Percentiles rank a stretch among this genome's conserved stretches.
phyloP scores from a whole-genome alignment of 1,284 basidiomycete genomes.

The Sanghuangporus weigelae region DNA sequence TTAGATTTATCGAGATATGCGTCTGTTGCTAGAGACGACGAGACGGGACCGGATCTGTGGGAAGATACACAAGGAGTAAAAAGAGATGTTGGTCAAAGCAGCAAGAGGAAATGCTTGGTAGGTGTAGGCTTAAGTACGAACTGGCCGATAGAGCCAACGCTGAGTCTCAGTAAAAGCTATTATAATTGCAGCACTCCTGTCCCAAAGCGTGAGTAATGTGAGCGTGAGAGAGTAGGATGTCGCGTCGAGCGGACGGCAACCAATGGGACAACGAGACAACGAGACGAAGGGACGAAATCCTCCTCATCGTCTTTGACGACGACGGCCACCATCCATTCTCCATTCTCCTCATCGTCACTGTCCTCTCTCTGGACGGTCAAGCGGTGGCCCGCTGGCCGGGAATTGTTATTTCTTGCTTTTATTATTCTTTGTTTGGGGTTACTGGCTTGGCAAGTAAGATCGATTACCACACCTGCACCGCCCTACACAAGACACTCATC shows the following conservation, averaged over 20 bases:
- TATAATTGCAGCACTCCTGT: background rate
- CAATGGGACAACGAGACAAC: background rate
- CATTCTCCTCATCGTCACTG: background rate
- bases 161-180: background rate
- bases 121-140: no score
- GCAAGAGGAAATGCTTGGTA: no score
- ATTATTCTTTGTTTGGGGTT: background rate
- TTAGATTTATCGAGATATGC: no score
- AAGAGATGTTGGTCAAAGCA: no score
- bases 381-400: slow-evolving; percentile 4
- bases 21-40: no score
- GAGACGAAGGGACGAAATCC: background rate
- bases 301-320: background rate
- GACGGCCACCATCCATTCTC: background rate
- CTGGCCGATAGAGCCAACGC: background rate
- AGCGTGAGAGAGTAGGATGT: no score
- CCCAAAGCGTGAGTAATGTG: background rate
- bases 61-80: no score
- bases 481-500: background rate
- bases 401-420: background rate
- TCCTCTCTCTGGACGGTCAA: background rate
- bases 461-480: background rate
- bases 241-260: background rate
- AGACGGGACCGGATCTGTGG: no score
- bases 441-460: slow-evolving; percentile 2